phyloP scores from a whole-genome alignment of 805 yeast genomes.

The Zygoascus ofunaensis region DNA sequence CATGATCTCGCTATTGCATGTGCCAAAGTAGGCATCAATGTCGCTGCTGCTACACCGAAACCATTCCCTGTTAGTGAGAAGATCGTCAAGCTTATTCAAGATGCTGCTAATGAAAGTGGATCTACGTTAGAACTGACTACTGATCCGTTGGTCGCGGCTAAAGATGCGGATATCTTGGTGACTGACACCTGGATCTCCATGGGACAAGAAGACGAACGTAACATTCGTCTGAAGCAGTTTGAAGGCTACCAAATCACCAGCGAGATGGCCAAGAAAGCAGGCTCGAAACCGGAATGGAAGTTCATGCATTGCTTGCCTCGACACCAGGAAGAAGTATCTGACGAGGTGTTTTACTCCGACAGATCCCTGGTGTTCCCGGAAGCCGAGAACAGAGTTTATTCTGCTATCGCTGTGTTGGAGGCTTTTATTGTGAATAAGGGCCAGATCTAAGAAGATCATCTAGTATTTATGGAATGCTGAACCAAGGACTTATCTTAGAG shows the following conservation, averaged over 20 bases:
- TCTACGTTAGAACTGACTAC: conserved; percentile 46
- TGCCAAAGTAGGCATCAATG: conserved; percentile 72
- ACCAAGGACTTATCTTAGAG: not conserved
- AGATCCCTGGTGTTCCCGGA: conserved; percentile 85
- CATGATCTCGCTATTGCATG: conserved; percentile 89
- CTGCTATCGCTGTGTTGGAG: conserved; percentile 91
- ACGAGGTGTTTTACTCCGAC: conserved; percentile 80
- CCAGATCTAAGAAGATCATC: conserved; percentile 11
- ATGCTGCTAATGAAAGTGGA: conserved; percentile 36
- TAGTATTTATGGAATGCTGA: too few relatives aligned
- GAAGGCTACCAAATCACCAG: conserved; percentile 76
- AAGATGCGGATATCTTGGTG: conserved; percentile 70
- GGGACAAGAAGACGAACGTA: conserved; percentile 88
- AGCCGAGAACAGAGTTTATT: conserved; percentile 93
- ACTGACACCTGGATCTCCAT: conserved; percentile 97
- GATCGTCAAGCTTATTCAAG: conserved; percentile 47
- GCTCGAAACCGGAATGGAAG: conserved; percentile 59
- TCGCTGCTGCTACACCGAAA: conserved; percentile 76
- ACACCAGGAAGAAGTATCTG: conserved; percentile 88
- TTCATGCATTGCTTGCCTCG: conserved; percentile 98
- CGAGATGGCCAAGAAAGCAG: conserved; percentile 50
- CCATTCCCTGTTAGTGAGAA: conserved; percentile 53
- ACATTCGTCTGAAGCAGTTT: conserved; percentile 65
- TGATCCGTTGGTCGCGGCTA: conserved; percentile 68
- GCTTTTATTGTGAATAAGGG: conserved; percentile 84